Conservation (phyloP, 2,329 filamentous ascomycete species). For the Herpomyces periplanetae region DNA sequence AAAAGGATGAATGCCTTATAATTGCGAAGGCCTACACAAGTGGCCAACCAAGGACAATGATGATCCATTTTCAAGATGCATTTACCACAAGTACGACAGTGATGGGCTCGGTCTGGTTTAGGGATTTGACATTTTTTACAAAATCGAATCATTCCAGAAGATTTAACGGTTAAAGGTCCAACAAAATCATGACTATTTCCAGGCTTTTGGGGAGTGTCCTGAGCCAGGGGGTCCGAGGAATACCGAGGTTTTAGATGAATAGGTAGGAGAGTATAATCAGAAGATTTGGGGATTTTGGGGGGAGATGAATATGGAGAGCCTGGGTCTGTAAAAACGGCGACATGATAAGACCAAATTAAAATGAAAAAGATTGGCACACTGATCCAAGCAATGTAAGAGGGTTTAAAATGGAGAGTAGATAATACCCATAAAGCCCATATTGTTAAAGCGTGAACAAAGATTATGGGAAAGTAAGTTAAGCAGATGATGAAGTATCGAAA, state of each 20-base stretch:
- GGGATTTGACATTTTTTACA: constrained; percentile 90
- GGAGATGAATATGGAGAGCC: constrained; percentile 17
- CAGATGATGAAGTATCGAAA: constrained; percentile 44
- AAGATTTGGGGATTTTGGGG: no score
- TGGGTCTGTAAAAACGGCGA: constrained; percentile 66
- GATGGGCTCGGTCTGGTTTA: constrained; percentile 81
- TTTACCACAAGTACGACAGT: constrained; percentile 71
- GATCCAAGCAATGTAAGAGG: constrained; percentile 11
- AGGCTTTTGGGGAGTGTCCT: constrained; percentile 13
- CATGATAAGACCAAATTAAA: constrained; percentile 59
- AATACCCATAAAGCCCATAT: constrained; percentile 78
- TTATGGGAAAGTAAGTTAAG: constrained; percentile 45
- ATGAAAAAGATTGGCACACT: constrained; percentile 21
- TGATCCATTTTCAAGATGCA: constrained; percentile 99
- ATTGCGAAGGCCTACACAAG: constrained; percentile 67
- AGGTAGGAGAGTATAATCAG: constrained; percentile 3
- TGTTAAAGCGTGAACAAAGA: constrained; percentile 59
- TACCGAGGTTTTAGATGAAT: constrained; percentile 4
- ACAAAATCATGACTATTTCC: constrained; percentile 23
- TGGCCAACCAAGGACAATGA: constrained; percentile 90
- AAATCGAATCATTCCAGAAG: constrained; percentile 46
- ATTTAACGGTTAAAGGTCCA: constrained; percentile 76
- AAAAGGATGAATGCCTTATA: constrained; percentile 88
- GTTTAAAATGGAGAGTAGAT: constrained; percentile 22
- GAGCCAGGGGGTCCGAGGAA: constrained; percentile 27